Conservation (phyloP, 495 filamentous ascomycete species). For the Daldinia vernicosa region DNA sequence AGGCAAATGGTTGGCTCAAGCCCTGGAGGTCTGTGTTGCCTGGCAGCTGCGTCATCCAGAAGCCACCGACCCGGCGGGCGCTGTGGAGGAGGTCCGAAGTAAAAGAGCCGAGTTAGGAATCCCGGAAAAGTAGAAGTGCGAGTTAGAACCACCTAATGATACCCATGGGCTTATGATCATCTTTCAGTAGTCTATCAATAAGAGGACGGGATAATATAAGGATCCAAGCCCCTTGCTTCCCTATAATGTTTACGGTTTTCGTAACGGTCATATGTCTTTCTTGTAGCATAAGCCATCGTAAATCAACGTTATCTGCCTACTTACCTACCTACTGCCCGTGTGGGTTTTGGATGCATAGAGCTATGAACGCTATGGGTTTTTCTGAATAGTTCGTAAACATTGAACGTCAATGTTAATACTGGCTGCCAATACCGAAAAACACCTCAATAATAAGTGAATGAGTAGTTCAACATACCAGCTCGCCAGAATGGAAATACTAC, state of each 20-base stretch:
- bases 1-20: constrained; percentile 81
- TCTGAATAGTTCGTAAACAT: too few relatives aligned
- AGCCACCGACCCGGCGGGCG: constrained; percentile 64
- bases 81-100: constrained; percentile 68
- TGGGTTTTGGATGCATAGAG: too few relatives aligned
- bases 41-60: constrained; percentile 89
- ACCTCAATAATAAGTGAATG: too few relatives aligned
- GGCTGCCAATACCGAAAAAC: too few relatives aligned
- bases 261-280: not conserved
- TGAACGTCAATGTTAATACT: too few relatives aligned
- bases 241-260: not conserved
- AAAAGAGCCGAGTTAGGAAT: constrained; percentile 67
- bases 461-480: not conserved
- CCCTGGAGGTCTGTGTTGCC: constrained; percentile 73
- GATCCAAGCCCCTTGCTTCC: not conserved
- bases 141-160: constrained; percentile 13
- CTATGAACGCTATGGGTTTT: too few relatives aligned
- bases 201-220: not conserved
- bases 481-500: not conserved
- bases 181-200: not conserved
- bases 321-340: too few relatives aligned
- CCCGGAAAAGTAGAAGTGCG: constrained; percentile 21
- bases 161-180: constrained; percentile 7
- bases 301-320: too few relatives aligned
- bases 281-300: not conserved